Percentiles rank a stretch among this genome's conserved stretches.
Conservation (phyloP, 495 filamentous ascomycete genomes). For the Aspergillus bertholletiae region DNA sequence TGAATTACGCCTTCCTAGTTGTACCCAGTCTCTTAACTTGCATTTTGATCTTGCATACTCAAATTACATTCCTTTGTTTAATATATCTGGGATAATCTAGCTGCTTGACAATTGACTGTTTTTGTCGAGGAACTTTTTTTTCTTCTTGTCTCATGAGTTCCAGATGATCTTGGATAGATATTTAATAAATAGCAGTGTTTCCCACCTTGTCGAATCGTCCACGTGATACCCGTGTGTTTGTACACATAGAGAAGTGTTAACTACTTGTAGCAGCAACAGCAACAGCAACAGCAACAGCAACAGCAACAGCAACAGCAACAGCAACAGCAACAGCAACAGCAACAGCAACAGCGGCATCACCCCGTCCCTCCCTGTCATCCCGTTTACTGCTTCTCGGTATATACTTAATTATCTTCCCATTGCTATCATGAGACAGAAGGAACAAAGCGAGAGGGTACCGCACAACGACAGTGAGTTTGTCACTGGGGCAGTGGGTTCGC, state of each 20-base stretch:
- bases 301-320: too few species aligned
- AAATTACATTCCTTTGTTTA: background rate
- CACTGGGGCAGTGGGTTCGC: too few species aligned
- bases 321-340: too few species aligned
- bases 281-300: too few species aligned
- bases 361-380: background rate
- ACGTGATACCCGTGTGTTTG: background rate
- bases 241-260: background rate
- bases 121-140: background rate
- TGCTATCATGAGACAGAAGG: slow-evolving; percentile 28
- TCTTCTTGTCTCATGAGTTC: background rate
- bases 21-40: background rate
- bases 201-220: background rate
- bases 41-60: background rate
- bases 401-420: background rate
- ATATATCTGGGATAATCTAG: background rate
- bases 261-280: background rate
- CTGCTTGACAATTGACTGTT: background rate
- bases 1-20: background rate
- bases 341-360: too few species aligned
- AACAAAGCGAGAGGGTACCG: slow-evolving; percentile 38
- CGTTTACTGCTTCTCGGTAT: background rate
- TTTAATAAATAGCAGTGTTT: background rate
- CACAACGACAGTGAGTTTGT: slow-evolving; percentile 37
- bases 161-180: background rate